Conservation (phyloP, 2,329 filamentous ascomycete genomes). For the Colletotrichum costaricense region DNA sequence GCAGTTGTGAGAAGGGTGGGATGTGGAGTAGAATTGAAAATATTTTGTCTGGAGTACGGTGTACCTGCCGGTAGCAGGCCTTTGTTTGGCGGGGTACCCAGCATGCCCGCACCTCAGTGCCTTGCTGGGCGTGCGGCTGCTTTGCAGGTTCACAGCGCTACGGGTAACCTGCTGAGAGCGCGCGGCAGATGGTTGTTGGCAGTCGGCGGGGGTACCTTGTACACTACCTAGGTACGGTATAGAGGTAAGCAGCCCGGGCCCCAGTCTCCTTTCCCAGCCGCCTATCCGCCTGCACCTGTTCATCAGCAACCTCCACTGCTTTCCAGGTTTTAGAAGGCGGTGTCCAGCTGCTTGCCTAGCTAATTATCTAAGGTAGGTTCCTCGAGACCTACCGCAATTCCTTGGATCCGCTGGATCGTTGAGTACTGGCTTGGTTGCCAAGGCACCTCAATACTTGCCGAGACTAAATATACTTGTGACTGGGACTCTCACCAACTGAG, state of each 20-base stretch:
- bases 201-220: too few relatives aligned
- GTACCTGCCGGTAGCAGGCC: neutral
- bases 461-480: neutral
- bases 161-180: neutral
- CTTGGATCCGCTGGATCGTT: neutral
- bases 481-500: neutral
- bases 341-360: neutral
- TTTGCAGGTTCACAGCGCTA: neutral
- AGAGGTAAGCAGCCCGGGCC: conserved; percentile 1
- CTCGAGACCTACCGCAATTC: neutral
- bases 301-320: neutral
- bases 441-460: neutral
- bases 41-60: conserved; percentile 31
- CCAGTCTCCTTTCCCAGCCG: neutral
- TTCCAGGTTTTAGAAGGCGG: neutral
- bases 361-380: too few relatives aligned
- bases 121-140: conserved; percentile 22
- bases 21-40: conserved; percentile 35
- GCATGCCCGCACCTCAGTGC: neutral
- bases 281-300: conserved; percentile 8
- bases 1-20: conserved; percentile 32
- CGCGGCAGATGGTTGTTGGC: neutral
- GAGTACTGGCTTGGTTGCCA: neutral
- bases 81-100: conserved; percentile 30
- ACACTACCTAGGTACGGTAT: too few relatives aligned